Evolutionary conservation across 768 basidiomycete genomes (phyloP).

Genomic region (Pleurotus sapidus): DNA sequence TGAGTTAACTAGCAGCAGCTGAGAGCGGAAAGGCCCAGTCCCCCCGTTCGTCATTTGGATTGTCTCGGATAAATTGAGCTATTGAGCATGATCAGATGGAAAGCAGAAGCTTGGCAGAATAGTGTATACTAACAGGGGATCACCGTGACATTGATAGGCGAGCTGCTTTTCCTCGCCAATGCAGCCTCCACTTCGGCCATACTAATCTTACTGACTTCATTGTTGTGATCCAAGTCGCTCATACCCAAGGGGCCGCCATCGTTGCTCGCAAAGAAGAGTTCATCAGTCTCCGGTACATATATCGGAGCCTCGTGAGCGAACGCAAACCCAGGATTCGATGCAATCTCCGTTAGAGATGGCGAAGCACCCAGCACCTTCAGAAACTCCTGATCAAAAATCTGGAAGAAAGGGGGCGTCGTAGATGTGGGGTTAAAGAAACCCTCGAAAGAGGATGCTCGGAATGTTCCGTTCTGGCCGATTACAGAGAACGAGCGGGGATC

Average conservation of each 20-base stretch:
- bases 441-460: constrained; percentile 34
- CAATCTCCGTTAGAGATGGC: constrained; percentile 59
- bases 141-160: constrained; percentile 47
- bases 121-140: constrained; percentile 29
- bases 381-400: constrained; percentile 50
- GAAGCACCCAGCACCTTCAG: constrained; percentile 52
- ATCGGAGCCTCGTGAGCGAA: constrained; percentile 82
- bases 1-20: constrained; percentile 60
- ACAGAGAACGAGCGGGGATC: constrained; percentile 52
- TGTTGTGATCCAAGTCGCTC: constrained; percentile 64
- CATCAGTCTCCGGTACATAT: constrained; percentile 63
- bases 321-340: constrained; percentile 57
- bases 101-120: not conserved
- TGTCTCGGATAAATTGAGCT: constrained; percentile 57
- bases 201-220: constrained; percentile 58
- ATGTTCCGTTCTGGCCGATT: constrained; percentile 38
- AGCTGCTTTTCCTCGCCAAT: constrained; percentile 28
- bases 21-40: constrained; percentile 57
- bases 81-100: not conserved
- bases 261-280: constrained; percentile 71
- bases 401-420: constrained; percentile 56
- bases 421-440: constrained; percentile 61
- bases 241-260: constrained; percentile 63
- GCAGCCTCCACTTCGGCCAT: constrained; percentile 52
- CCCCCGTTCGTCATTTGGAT: constrained; percentile 74